Evolutionary conservation across 345 rosid genomes (phyloP), one percentile per base, ranked within the genome.

Genomic region (Cardiospermum halicacabum): DNA sequence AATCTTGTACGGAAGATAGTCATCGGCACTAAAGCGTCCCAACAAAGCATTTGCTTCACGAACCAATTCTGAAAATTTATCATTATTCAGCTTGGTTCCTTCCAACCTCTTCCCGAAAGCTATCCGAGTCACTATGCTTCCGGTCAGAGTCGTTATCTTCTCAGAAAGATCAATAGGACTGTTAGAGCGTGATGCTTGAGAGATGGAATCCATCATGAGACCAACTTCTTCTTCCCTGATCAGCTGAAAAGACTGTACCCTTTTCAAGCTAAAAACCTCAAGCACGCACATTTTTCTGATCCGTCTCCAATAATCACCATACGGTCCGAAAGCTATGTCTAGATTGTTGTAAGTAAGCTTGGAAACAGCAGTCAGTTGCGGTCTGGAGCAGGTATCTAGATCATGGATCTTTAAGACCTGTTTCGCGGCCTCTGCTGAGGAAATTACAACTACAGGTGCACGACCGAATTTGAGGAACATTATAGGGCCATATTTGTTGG

Each of bases 321-420:
- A 66, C 25, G 80, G 64, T 30, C 80, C 63, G 40, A 73, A 75
- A 50, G 69, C 67, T 13, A 73, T 11, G 55, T 81, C 85, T 8
- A 31, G 30, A 53, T 56, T 67, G 40, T 75, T 71, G 58, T 75
- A 78, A 10, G 85, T 70, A 31, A 78, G 74, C 48, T 69, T 76
- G 54, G 65, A 48, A 16, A 69, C 1, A 16, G 78, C 76, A 31
- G 36, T 21, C 19, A 65, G 57, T 9, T 1, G 13, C 9, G 75
- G 75, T 15, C 78, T 53, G 61, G 72, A 31, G 34, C 74, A 73
- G 22, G 45, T 43, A 5, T 65, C 66, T 10, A 66, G 64, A 37
- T 79, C 80, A 24, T 79, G 74, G 15, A 42, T 21, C 47, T 42
- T 67, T 11, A 76, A 62, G 53, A 73, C 64, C 15, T 58, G 59